Evolutionary conservation across 2,329 filamentous ascomycete species (phyloP).

Genomic region (Helicocarpus griseus): DNA sequence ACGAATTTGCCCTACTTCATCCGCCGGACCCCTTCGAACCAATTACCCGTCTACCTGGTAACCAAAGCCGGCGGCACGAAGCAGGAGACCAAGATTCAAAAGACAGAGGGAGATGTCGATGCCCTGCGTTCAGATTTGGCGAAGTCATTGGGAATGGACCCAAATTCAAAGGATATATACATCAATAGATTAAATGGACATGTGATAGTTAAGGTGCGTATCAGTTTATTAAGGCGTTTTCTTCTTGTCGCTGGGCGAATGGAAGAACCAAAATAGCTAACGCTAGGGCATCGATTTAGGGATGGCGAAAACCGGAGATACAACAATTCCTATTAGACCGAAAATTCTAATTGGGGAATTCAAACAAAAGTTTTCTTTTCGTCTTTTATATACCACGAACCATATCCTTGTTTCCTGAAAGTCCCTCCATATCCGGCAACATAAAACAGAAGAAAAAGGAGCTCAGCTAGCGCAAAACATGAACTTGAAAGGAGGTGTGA

Average conservation of each 20-base stretch:
- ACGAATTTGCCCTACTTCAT: constrained; percentile 58
- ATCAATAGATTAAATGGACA: constrained; percentile 59
- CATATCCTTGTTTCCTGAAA: too few species aligned
- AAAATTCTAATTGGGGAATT: constrained; percentile 27
- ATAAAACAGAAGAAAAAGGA: too few species aligned
- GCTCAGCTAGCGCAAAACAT: too few species aligned
- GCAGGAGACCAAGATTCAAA: constrained; percentile 65
- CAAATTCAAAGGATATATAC: constrained; percentile 29
- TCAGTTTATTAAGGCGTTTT: neutral
- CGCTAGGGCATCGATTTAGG: constrained; percentile 23
- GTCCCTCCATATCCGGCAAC: too few species aligned
- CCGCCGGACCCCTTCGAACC: constrained; percentile 57
- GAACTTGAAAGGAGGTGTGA: too few species aligned
- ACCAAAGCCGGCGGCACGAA: constrained; percentile 66
- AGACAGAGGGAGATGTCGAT: constrained; percentile 62
- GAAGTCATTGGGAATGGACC: constrained; percentile 46
- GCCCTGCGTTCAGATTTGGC: constrained; percentile 56
- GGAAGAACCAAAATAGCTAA: neutral
- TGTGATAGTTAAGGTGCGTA: constrained; percentile 60
- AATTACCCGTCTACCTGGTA: constrained; percentile 68
- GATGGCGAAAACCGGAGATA: constrained; percentile 42
- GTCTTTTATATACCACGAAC: too few species aligned
- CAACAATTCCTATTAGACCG: constrained; percentile 39
- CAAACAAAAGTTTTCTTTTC: constrained; percentile 8
- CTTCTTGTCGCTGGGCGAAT: neutral